Conservation (phyloP, 129 eudicot species). For the Gnaphalium uliginosum region DNA sequence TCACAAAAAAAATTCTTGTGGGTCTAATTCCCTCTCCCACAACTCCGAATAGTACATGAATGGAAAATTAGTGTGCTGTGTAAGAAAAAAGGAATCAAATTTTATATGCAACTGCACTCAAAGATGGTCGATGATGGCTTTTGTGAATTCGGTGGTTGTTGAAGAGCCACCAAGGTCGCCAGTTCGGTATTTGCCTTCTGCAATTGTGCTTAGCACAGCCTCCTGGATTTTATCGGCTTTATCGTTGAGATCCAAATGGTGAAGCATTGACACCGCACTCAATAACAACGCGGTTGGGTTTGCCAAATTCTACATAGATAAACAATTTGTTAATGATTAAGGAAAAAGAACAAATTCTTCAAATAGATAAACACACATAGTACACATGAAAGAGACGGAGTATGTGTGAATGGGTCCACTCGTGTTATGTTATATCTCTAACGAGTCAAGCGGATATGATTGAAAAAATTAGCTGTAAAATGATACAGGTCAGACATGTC, state of each 20-base stretch:
- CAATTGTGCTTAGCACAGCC: slow-evolving; percentile 78
- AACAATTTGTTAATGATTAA: neutral
- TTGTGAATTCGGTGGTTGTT: slow-evolving; percentile 82
- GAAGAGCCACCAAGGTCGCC: slow-evolving; percentile 91
- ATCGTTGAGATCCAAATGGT: slow-evolving; percentile 78
- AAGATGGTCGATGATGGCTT: slow-evolving; percentile 84
- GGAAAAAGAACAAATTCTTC: neutral
- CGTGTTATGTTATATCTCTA: neutral
- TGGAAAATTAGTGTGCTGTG: slow-evolving; percentile 33
- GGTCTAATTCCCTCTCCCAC: slow-evolving; percentile 35
- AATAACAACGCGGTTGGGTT: slow-evolving; percentile 95
- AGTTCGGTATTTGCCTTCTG: slow-evolving; percentile 94
- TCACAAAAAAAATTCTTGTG: slow-evolving; percentile 26
- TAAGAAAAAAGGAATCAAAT: slow-evolving; percentile 23
- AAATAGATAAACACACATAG: neutral
- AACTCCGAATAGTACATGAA: slow-evolving; percentile 37
- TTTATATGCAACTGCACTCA: slow-evolving; percentile 46
- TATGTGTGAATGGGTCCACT: neutral
- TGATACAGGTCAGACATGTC: neutral
- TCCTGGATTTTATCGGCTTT: slow-evolving; percentile 85
- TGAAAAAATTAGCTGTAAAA: neutral
- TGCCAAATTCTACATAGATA: slow-evolving; percentile 71
- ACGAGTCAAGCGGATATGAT: neutral
- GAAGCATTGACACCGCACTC: slow-evolving; percentile 90
- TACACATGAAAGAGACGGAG: neutral